Conservation (phyloP, 331 rosid species). For the Prunus yedoensis region DNA sequence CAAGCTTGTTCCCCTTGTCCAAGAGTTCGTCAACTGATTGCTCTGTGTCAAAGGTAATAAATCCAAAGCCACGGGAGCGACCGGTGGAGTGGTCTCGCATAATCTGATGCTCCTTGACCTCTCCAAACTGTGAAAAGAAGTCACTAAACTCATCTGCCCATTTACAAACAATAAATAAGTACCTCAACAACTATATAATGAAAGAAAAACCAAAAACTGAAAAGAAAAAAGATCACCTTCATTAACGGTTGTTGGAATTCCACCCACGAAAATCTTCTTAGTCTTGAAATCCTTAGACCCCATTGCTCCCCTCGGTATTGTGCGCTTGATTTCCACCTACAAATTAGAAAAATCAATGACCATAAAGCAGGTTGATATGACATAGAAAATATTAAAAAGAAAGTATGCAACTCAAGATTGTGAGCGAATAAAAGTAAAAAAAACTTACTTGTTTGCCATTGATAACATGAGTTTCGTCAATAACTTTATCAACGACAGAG, state of each 20-base stretch:
- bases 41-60: slow-evolving; percentile 81
- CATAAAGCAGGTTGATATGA: slow-evolving; percentile 3
- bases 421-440: background rate
- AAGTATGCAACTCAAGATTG: slow-evolving; percentile 20
- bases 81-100: slow-evolving; percentile 95
- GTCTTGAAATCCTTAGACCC: slow-evolving; percentile 95
- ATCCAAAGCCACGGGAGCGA: slow-evolving; percentile 98
- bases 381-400: background rate
- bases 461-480: slow-evolving; percentile 78
- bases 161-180: slow-evolving; percentile 10
- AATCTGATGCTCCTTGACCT: slow-evolving; percentile 86
- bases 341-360: slow-evolving; percentile 20
- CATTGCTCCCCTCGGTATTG: slow-evolving; percentile 88
- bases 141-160: slow-evolving; percentile 88
- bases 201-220: background rate
- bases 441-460: slow-evolving; percentile 84
- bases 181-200: slow-evolving; percentile 4
- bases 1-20: slow-evolving; percentile 84
- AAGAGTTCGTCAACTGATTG: slow-evolving; percentile 86
- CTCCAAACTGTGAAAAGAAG: slow-evolving; percentile 85
- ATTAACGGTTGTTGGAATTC: slow-evolving; percentile 87
- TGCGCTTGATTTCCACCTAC: slow-evolving; percentile 97
- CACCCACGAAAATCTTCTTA: slow-evolving; percentile 94
- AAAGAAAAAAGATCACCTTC: slow-evolving; percentile 58
- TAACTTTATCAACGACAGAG: slow-evolving; percentile 92